Percentiles rank a stretch among this genome's conserved stretches.
Conservation (phyloP, 164 flowering plant genomes). For the grape (Vitis vinifera) region DNA sequence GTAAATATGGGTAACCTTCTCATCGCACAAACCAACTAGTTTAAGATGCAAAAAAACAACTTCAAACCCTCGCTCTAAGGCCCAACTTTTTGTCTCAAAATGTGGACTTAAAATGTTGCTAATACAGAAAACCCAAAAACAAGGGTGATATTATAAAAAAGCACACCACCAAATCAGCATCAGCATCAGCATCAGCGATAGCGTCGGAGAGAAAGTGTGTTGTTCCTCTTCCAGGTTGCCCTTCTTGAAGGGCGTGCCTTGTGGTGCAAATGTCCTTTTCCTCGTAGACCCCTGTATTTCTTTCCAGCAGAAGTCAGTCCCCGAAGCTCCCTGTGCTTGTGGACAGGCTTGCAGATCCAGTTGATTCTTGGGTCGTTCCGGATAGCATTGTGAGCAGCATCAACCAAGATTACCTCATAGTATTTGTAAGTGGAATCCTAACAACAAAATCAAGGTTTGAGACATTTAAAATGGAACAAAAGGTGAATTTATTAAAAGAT, state of each 20-base stretch:
- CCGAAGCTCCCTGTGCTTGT: conserved; percentile 58
- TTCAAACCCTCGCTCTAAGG: no score
- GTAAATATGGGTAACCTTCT: no score
- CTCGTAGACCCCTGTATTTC: conserved; percentile 54
- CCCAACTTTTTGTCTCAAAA: no score
- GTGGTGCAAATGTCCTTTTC: conserved; percentile 52
- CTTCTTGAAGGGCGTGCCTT: conserved; percentile 48
- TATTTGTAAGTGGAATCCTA: conserved; percentile 22
- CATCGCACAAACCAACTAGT: no score
- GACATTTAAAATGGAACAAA: neutral
- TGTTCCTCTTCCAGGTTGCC: conserved; percentile 15
- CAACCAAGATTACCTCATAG: conserved; percentile 8
- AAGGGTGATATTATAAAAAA: no score
- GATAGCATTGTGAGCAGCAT: conserved; percentile 8
- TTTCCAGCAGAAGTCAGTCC: conserved; percentile 59
- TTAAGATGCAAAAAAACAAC: no score
- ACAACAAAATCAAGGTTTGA: neutral
- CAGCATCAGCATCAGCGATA: neutral
- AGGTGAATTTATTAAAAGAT: neutral
- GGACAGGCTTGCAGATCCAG: conserved; percentile 59
- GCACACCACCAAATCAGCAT: no score
- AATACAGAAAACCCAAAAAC: no score
- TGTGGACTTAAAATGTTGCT: no score
- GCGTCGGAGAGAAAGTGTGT: conserved; percentile 7
- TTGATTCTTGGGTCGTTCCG: conserved; percentile 33